A percentile compares a stretch with the other conserved stretches of the same genome.
phyloP scores from a whole-genome alignment of 805 yeast species.

The Lachancea meyersii region DNA sequence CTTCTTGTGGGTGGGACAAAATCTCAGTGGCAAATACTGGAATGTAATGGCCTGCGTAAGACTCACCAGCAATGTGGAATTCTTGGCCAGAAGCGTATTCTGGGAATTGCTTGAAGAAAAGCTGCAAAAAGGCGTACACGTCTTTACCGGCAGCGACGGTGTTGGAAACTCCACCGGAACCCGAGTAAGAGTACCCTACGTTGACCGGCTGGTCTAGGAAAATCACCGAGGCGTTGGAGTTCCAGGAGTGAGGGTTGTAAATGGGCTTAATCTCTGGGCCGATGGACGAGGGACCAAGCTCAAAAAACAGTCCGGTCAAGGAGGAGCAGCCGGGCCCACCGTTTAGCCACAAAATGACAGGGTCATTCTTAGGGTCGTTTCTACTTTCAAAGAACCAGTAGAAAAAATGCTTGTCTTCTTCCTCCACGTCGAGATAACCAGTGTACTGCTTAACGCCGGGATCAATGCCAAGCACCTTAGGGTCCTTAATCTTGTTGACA shows the following conservation, averaged over 20 bases:
- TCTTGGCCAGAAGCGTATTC: constrained; percentile 43
- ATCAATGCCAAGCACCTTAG: constrained; percentile 70
- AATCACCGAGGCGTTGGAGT: constrained; percentile 74
- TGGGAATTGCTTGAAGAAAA: constrained; percentile 71
- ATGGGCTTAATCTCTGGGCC: constrained; percentile 55
- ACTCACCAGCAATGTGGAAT: constrained; percentile 90
- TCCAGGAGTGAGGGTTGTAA: constrained; percentile 77
- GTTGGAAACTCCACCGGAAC: constrained; percentile 51
- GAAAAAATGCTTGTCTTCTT: constrained; percentile 83
- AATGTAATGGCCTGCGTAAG: constrained; percentile 90
- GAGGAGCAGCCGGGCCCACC: constrained; percentile 97
- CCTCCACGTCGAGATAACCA: constrained; percentile 78
- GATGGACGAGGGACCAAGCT: constrained; percentile 75
- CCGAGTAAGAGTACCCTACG: constrained; percentile 71
- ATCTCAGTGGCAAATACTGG: constrained; percentile 86
- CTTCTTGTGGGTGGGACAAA: constrained; percentile 49
- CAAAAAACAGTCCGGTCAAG: constrained; percentile 78
- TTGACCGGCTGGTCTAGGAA: constrained; percentile 87
- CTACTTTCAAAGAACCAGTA: constrained; percentile 82
- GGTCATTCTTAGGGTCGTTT: constrained; percentile 81
- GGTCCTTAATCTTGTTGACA: constrained; percentile 48
- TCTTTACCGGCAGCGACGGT: constrained; percentile 82
- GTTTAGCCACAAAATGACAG: constrained; percentile 81
- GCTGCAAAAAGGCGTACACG: constrained; percentile 69
- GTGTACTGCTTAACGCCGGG: constrained; percentile 67